A percentile compares a stretch with the other conserved stretches of the same genome.
Evolutionary conservation across 306 rosid genomes (phyloP).

Genomic region (Quercus cerris): DNA sequence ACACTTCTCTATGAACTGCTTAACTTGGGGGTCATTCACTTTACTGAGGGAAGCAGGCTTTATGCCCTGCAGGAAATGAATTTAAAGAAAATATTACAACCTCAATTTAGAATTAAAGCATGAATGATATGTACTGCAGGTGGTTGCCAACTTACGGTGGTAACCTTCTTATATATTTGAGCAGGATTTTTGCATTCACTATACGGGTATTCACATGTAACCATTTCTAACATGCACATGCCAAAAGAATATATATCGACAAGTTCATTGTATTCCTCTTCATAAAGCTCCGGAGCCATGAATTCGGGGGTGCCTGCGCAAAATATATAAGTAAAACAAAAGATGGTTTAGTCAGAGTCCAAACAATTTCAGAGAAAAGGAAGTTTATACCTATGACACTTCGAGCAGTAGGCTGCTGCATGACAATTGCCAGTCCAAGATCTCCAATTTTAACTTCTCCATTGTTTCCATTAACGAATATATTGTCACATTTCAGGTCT

Average conservation of each 20-base stretch:
- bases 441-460: constrained; percentile 93
- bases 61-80: constrained; percentile 57
- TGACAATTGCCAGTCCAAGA: constrained; percentile 84
- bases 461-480: constrained; percentile 79
- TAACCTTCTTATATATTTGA: constrained; percentile 87
- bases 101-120: neutral
- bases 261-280: constrained; percentile 85
- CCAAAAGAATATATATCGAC: constrained; percentile 97
- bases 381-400: constrained; percentile 70
- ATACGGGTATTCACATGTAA: constrained; percentile 90
- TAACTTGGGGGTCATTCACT: constrained; percentile 65
- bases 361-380: neutral
- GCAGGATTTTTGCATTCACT: constrained; percentile 87
- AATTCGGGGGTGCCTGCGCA: constrained; percentile 88
- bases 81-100: neutral
- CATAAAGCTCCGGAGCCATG: constrained; percentile 99
- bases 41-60: constrained; percentile 77
- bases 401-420: constrained; percentile 87
- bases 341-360: neutral
- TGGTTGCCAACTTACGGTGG: constrained; percentile 60
- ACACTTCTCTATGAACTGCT: constrained; percentile 86
- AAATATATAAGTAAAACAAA: neutral
- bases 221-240: constrained; percentile 87
- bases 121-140: neutral
- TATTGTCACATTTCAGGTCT: constrained; percentile 90